Percentiles rank a stretch among this genome's conserved stretches.
Conservation (phyloP, 768 basidiomycete species). For the Artomyces pyxidatus region DNA sequence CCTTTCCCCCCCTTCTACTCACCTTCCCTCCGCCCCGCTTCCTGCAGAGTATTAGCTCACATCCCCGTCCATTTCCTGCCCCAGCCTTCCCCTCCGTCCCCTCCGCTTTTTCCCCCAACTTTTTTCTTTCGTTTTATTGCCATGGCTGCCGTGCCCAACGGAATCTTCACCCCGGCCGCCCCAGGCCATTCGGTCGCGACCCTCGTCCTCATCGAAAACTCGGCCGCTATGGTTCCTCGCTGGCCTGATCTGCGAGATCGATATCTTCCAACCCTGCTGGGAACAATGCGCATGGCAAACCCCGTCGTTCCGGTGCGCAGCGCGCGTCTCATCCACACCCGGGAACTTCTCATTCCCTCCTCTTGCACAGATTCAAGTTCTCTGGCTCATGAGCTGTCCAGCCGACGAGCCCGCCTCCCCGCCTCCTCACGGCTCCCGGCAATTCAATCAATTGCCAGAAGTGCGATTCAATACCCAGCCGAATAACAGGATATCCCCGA, state of each 20-base stretch:
- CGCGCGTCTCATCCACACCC: not conserved
- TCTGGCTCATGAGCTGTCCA: constrained; percentile 11
- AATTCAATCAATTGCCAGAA: constrained; percentile 14
- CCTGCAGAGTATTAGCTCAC: not conserved
- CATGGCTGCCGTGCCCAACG: constrained; percentile 9
- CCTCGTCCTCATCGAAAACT: constrained; percentile 17
- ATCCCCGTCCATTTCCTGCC: not conserved
- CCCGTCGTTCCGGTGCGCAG: constrained; percentile 13
- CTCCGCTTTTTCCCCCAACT: not conserved
- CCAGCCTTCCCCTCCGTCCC: not conserved
- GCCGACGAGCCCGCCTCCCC: constrained; percentile 9
- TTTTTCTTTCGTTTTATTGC: constrained; percentile 2
- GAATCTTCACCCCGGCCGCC: constrained; percentile 12
- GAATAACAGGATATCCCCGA: constrained; percentile 13
- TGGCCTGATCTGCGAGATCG: constrained; percentile 19
- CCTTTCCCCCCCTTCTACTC: too few relatives aligned
- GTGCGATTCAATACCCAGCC: constrained; percentile 11
- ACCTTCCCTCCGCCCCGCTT: too few relatives aligned
- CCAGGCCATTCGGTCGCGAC: constrained; percentile 13
- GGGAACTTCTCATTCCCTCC: not conserved
- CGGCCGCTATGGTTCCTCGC: constrained; percentile 12
- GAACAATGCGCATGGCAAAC: constrained; percentile 14
- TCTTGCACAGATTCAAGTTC: constrained; percentile 12
- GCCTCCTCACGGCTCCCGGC: constrained; percentile 8
- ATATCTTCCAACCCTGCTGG: constrained; percentile 17